A percentile compares a stretch with the other conserved stretches of the same genome.
These are phyloP conservation scores for Geotrichum fermentans DNA, from an alignment of 1,139 yeast species.

Conservation along the genomic window DNA sequence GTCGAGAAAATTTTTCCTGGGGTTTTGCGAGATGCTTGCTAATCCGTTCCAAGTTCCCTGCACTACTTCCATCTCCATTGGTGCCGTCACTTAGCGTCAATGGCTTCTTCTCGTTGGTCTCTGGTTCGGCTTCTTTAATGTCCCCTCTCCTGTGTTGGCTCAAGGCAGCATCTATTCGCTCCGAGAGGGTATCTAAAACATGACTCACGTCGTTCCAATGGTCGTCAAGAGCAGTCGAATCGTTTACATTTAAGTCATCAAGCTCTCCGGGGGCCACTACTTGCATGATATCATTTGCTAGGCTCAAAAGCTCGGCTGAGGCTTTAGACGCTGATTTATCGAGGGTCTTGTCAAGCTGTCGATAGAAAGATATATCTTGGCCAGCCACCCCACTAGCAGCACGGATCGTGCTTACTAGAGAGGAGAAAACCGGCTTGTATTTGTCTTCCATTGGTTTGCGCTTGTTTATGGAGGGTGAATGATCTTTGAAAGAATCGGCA, in stretches of 20 bases:
- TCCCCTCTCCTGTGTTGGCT: conserved; percentile 38
- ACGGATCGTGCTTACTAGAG: conserved; percentile 47
- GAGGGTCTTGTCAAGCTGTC: conserved; percentile 56
- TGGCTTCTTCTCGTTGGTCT: conserved; percentile 29
- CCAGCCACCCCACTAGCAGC: conserved; percentile 69
- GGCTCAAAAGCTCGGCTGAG: conserved; percentile 45
- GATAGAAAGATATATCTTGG: conserved; percentile 73
- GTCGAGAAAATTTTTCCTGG: conserved; percentile 53
- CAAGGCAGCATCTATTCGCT: conserved; percentile 63
- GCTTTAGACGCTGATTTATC: conserved; percentile 43
- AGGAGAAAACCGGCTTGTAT: conserved; percentile 25
- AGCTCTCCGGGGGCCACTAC: conserved; percentile 41
- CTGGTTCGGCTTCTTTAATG: neutral
- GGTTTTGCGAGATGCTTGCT: conserved; percentile 54
- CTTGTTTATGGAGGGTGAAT: too few relatives aligned
- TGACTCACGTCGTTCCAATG: conserved; percentile 62
- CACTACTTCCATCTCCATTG: conserved; percentile 19
- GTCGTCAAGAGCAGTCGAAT: conserved; percentile 44
- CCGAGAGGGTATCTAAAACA: conserved; percentile 65
- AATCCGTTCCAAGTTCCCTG: conserved; percentile 22
- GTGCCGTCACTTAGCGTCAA: conserved; percentile 50
- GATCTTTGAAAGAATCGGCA: neutral
- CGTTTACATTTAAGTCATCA: conserved; percentile 31
- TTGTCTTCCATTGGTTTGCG: conserved; percentile 22
- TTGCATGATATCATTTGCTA: conserved; percentile 52